phyloP scores from a whole-genome alignment of 2,329 filamentous ascomycete species.

The Cladophialophora chaetospira region DNA sequence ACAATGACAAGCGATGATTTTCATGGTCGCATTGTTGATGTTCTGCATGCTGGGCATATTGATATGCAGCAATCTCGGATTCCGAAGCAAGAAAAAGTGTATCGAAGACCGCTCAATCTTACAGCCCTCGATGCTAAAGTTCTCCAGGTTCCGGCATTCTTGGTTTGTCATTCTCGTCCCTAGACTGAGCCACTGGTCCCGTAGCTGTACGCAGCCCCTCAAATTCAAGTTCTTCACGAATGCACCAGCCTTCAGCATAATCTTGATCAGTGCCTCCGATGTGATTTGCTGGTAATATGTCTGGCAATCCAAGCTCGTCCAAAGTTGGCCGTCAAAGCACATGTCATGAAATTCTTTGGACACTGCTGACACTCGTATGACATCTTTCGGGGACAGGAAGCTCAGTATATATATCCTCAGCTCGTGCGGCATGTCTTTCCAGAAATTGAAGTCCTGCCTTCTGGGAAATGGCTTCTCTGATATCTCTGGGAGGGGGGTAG shows the following conservation, averaged over 20 bases:
- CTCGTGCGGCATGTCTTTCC: slow-evolving; percentile 79
- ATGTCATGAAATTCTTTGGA: slow-evolving; percentile 76
- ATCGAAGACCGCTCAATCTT: slow-evolving; percentile 78
- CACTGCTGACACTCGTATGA: slow-evolving; percentile 75
- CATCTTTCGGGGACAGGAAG: slow-evolving; percentile 75
- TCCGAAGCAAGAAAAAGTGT: slow-evolving; percentile 76
- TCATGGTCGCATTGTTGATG: slow-evolving; percentile 82
- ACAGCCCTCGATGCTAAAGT: slow-evolving; percentile 86
- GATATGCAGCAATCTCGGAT: slow-evolving; percentile 75
- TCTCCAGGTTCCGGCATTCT: slow-evolving; percentile 81
- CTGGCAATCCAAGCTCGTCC: slow-evolving; percentile 80
- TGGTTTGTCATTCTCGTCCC: slow-evolving; percentile 66
- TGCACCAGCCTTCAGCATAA: slow-evolving; percentile 81
- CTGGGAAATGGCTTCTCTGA: slow-evolving; percentile 39
- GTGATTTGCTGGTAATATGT: slow-evolving; percentile 88
- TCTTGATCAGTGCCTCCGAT: slow-evolving; percentile 76
- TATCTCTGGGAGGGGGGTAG: slow-evolving; percentile 29
- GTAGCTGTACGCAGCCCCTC: slow-evolving; percentile 84
- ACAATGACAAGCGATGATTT: slow-evolving; percentile 79
- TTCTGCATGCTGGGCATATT: slow-evolving; percentile 81
- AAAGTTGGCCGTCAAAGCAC: slow-evolving; percentile 94
- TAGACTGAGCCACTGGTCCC: slow-evolving; percentile 75
- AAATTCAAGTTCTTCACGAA: slow-evolving; percentile 91
- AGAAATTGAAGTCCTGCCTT: slow-evolving; percentile 64
- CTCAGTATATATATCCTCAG: slow-evolving; percentile 75